A percentile compares a stretch with the other conserved stretches of the same genome.
These are phyloP conservation scores for Penicillium mononematosum DNA, from an alignment of 495 filamentous ascomycete genomes.

Conservation along the genomic window DNA sequence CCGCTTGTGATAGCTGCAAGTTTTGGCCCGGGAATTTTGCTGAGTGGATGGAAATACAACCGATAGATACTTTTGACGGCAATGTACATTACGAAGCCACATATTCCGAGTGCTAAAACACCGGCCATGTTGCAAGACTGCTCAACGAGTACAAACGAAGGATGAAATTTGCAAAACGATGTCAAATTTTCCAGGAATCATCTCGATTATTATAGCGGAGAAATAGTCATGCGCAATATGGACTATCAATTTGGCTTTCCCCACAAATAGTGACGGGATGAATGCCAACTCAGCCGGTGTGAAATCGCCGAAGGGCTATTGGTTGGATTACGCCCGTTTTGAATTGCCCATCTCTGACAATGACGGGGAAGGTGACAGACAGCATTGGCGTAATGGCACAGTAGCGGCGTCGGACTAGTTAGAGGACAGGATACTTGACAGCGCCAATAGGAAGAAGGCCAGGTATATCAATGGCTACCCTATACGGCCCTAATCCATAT, in stretches of 20 bases:
- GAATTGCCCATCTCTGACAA: not conserved
- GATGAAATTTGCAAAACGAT: not conserved
- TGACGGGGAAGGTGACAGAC: not conserved
- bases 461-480: not conserved
- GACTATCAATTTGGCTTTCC: too few relatives aligned
- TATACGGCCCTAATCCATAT: not conserved
- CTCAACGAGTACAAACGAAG: not conserved
- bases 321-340: too few relatives aligned
- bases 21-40: constrained; percentile 44
- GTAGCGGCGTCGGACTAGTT: not conserved
- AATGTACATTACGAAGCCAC: constrained; percentile 20
- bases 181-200: too few relatives aligned
- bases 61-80: constrained; percentile 37
- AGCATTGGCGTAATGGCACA: not conserved
- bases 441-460: not conserved
- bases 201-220: too few relatives aligned
- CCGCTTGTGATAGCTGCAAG: constrained; percentile 47
- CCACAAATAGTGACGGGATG: too few relatives aligned
- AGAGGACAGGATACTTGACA: not conserved
- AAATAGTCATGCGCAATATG: too few relatives aligned
- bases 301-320: too few relatives aligned
- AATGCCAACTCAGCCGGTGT: too few relatives aligned
- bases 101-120: not conserved
- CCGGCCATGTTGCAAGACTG: constrained; percentile 7
- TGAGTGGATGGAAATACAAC: constrained; percentile 51